Base-by-base conservation (phyloP, 2,329 filamentous ascomycete genomes). In the Colletotrichum sidae region DNA sequence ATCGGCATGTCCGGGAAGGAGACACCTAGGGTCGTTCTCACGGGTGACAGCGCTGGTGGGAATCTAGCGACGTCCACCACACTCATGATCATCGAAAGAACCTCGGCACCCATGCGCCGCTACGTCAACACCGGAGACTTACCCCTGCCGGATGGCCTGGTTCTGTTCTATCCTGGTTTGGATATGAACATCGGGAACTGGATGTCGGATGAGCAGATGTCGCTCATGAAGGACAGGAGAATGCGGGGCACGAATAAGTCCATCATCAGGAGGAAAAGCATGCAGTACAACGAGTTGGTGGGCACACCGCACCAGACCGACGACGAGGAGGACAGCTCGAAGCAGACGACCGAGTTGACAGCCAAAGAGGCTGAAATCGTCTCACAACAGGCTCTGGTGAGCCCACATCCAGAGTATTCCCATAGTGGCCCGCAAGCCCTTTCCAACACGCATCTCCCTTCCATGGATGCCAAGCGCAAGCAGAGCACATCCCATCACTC, bases 141-240 rank as follows among this genome's bases (percentile, higher is more conserved):
- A 6, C 91, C 94, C 0, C 75, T 86, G 0, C 96, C 96, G 0
- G 91, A 92, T 56, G 95, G 94, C 0, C 78, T 98, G 8, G 84
- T 98, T 0, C 84, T 97, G 53, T 89, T 96, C 64, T 99, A 99
- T 72, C 96, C 96, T 1, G 90, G 91, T 0, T 81, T 99, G 65
- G 96, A 98, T 73, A 94, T 98, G 92, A 97, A 97, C 73, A 98
- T 98, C 69, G 93, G 93, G 42, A 97, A 94, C 77, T 99, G 96
- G 96, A 98, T 99, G 94, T 94, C 93, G 0, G 95, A 98, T 72
- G 95, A 98, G 76, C 94, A 99, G 75, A 97, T 98, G 93, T 89
- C 93, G 0, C 81, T 99, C 67, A 97, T 99, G 68, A 90, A 93
- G 69, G 94, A 97, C 68, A 89, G 93, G 10, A 87, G 89, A 63